Base-by-base conservation (phyloP, 768 basidiomycete species). In the Boletus bicolor region DNA sequence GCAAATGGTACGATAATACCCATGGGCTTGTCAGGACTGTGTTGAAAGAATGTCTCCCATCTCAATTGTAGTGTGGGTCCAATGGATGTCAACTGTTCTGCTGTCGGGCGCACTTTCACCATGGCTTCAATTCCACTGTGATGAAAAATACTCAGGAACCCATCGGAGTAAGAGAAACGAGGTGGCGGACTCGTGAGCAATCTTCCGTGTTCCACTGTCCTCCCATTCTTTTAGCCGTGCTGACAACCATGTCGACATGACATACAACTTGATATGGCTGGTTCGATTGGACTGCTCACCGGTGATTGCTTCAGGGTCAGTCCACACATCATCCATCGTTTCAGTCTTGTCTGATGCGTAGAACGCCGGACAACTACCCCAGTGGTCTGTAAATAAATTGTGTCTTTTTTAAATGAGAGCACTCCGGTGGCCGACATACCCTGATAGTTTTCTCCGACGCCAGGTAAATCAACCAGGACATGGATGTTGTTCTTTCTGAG, bases 381-480 rank as follows among this genome's bases (percentile, higher is more conserved):
- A 56, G 51, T 74, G 73, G 73, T 77, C 56, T 75, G 38, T 5
- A 34, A 34, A 30, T 7, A 32, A 14, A 1, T 7, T 8, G 1
- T 30, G 10, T 30, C 26, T 14, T 7, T 14, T 6, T 35, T 19
- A 37, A n/a, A 35, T 4, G 6, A 38, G 38, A 2, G 8, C 1
- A 7, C 3, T 1, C 5, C 2, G 4, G 5, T 3, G 1, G 24
- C 0, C 0, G 17, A 60, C 69, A 38, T 49, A 80, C 82, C 83
- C 59, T 78, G 75, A 50, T 81, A 83, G 58, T 89, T 81, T 64
- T 87, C 85, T 11, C 91, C 90, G 0, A 94, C 90, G 7, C 86
- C 87, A 5, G 88, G 88, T 7, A 91, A 79, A 51, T 90, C 83
- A 10, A 87, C 77, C 10, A 82, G 43, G 51, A 77, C 71, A 8